Evolutionary conservation across 768 basidiomycete genomes (phyloP).

Genomic region (Porphyrellus cyaneotinctus): DNA sequence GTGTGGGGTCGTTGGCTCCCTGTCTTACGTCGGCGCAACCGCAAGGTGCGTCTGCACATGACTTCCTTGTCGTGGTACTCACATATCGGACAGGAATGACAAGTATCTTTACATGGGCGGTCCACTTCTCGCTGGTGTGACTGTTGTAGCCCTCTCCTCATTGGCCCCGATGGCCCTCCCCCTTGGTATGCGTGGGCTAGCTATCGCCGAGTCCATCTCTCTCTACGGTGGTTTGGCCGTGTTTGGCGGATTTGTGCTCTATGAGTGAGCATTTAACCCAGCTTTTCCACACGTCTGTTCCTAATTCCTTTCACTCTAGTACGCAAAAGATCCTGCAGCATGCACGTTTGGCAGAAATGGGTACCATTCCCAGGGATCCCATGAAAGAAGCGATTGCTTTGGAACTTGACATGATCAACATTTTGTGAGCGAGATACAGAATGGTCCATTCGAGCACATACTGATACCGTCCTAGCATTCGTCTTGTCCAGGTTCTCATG

Average conservation of each 20-base stretch:
- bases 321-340: conserved; percentile 83
- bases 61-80: not conserved
- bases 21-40: conserved; percentile 86
- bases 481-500: conserved; percentile 73
- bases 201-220: conserved; percentile 70
- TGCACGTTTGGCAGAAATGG: conserved; percentile 68
- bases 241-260: conserved; percentile 83
- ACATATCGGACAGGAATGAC: conserved; percentile 49
- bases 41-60: conserved; percentile 49
- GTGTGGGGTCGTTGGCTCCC: conserved; percentile 76
- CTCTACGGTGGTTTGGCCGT: conserved; percentile 88
- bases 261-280: conserved; percentile 53
- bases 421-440: conserved; percentile 60
- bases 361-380: conserved; percentile 65
- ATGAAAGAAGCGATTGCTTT: conserved; percentile 73
- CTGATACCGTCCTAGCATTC: conserved; percentile 48
- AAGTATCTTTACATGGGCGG: conserved; percentile 84
- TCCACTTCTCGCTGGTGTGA: conserved; percentile 83
- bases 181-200: conserved; percentile 71
- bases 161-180: conserved; percentile 89
- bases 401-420: conserved; percentile 87
- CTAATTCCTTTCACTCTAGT: conserved; percentile 26
- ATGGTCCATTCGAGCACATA: not conserved
- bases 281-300: not conserved
- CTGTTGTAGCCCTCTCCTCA: conserved; percentile 82